These are phyloP conservation scores for Flagelloscypha sp. DNA, from an alignment of 768 basidiomycete species.

Conservation along the genomic window DNA sequence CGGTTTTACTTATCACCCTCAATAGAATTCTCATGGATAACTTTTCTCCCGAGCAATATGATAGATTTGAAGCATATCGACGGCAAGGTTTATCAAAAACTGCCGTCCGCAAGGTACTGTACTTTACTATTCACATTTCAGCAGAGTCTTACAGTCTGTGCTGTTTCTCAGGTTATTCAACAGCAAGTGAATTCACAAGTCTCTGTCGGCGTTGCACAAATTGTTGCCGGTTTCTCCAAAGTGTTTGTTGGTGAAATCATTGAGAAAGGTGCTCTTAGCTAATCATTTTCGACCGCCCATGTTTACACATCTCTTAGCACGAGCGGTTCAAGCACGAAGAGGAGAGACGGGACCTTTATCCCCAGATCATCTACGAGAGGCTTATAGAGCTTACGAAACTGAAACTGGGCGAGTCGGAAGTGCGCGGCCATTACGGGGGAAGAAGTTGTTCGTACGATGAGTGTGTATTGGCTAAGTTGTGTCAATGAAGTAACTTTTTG, in stretches of 20 bases:
- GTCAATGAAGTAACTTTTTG: no score
- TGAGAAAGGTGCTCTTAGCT: constrained; percentile 58
- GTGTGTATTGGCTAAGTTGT: no score
- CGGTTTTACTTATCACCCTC: constrained; percentile 1
- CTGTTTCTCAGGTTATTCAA: constrained; percentile 59
- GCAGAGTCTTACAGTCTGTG: not conserved
- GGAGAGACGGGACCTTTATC: constrained; percentile 73
- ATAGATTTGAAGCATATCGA: constrained; percentile 83
- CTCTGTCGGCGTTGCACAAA: constrained; percentile 79
- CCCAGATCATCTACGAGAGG: constrained; percentile 86
- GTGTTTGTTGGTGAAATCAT: constrained; percentile 92
- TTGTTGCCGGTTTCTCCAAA: constrained; percentile 84
- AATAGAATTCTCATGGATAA: constrained; percentile 84
- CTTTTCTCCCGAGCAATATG: constrained; percentile 75
- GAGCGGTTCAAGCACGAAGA: constrained; percentile 62
- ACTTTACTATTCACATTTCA: not conserved
- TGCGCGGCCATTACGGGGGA: constrained; percentile 59
- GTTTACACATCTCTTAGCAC: constrained; percentile 56
- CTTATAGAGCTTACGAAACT: constrained; percentile 74
- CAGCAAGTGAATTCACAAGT: constrained; percentile 75
- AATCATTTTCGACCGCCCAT: no score
- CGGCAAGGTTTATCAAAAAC: constrained; percentile 79
- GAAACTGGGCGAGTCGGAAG: constrained; percentile 79
- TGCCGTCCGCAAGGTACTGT: constrained; percentile 63
- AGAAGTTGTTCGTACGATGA: constrained; percentile 67